These are phyloP conservation scores for Pisolithus microcarpus DNA, from an alignment of 768 basidiomycete species.

Conservation along the genomic window DNA sequence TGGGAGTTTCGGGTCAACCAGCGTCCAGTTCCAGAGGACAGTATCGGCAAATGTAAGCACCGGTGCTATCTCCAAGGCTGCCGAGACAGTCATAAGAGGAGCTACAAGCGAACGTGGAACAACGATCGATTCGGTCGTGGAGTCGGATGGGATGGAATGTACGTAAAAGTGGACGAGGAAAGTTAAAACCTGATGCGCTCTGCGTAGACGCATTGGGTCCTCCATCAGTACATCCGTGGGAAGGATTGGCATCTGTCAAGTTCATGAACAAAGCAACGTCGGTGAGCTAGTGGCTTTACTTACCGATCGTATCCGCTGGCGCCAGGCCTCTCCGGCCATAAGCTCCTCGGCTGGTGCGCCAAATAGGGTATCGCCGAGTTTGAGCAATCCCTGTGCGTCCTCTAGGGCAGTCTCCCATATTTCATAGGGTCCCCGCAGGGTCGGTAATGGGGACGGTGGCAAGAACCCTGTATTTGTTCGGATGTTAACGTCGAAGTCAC, in stretches of 20 bases:
- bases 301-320: conserved; percentile 54
- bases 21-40: conserved; percentile 88
- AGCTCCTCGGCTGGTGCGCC: conserved; percentile 43
- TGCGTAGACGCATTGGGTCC: conserved; percentile 60
- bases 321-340: conserved; percentile 59
- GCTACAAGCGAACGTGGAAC: conserved; percentile 74
- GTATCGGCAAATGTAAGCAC: conserved; percentile 94
- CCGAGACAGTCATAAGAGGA: conserved; percentile 73
- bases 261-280: conserved; percentile 9
- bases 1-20: conserved; percentile 49
- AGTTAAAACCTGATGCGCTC: conserved; percentile 84
- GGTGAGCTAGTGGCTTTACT: conserved; percentile 24
- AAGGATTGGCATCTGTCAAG: conserved; percentile 63
- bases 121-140: conserved; percentile 34
- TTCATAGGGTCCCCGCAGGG: conserved; percentile 44
- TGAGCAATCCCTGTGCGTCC: conserved; percentile 46
- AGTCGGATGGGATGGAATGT: conserved; percentile 58
- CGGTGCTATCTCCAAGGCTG: conserved; percentile 77
- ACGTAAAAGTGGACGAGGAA: conserved; percentile 89
- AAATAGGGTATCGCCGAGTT: conserved; percentile 50
- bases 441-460: conserved; percentile 56
- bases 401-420: conserved; percentile 68
- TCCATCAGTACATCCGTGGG: conserved; percentile 43
- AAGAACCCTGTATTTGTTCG: conserved; percentile 71
- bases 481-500: conserved; percentile 47